phyloP scores from a whole-genome alignment of 2,329 filamentous ascomycete genomes.

The Scedosporium boydii region DNA sequence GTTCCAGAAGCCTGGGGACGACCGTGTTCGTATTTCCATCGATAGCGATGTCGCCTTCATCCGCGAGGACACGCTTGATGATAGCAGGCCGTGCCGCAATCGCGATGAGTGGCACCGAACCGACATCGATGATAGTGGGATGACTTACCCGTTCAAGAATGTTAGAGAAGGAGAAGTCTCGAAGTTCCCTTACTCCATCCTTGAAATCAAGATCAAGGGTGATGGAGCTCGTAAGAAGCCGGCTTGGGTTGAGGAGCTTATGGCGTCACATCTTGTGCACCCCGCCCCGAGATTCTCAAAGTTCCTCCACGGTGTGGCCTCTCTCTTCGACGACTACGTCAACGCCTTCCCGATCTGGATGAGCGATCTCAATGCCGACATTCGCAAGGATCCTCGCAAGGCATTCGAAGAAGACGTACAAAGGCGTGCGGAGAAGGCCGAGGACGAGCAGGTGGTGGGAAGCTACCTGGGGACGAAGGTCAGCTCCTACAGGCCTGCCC shows the following conservation, averaged over 20 bases:
- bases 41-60: conserved; percentile 91
- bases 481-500: conserved; percentile 46
- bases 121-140: conserved; percentile 74
- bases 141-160: conserved; percentile 79
- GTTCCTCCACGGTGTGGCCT: conserved; percentile 87
- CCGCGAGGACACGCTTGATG: conserved; percentile 65
- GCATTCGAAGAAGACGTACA: conserved; percentile 91
- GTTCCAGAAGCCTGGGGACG: conserved; percentile 91
- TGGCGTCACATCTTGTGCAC: conserved; percentile 86
- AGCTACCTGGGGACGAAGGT: conserved; percentile 63
- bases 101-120: conserved; percentile 81
- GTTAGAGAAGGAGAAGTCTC: conserved; percentile 88
- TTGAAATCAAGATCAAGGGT: conserved; percentile 85
- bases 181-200: conserved; percentile 79
- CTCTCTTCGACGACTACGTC: conserved; percentile 89
- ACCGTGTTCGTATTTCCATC: conserved; percentile 82
- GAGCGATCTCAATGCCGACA: conserved; percentile 82
- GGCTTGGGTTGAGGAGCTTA: conserved; percentile 84
- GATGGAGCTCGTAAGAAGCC: conserved; percentile 57
- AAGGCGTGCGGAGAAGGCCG: conserved; percentile 67
- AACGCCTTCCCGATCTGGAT: conserved; percentile 97
- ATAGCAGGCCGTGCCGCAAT: conserved; percentile 77
- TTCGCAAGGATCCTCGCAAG: conserved; percentile 80
- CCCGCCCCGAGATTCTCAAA: conserved; percentile 88
- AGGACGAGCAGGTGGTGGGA: conserved; percentile 82